Conservation (phyloP, 108 stramenopile species). For the Discostella stelligeroides region DNA sequence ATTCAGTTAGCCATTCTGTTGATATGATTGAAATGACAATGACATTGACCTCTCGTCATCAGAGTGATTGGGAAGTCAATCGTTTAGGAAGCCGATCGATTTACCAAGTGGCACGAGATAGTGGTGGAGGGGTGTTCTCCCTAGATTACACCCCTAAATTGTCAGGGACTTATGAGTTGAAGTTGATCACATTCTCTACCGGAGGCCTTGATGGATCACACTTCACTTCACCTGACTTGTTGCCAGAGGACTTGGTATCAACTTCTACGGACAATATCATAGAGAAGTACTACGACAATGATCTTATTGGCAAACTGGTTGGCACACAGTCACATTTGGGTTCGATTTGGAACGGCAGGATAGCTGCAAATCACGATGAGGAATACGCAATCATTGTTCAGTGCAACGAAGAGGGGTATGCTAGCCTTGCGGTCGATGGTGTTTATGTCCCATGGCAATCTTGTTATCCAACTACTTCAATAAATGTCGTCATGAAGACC, state of each 20-base stretch:
- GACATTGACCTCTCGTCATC: conserved; percentile 7
- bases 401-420: conserved; percentile 20
- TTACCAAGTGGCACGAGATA: conserved; percentile 9
- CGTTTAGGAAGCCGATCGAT: not conserved
- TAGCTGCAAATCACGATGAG: conserved; percentile 19
- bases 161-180: conserved; percentile 18
- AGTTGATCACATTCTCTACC: conserved; percentile 7
- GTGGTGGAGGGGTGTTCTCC: conserved; percentile 11
- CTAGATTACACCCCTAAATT: conserved; percentile 9
- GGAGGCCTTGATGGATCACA: conserved; percentile 19
- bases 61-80: not conserved
- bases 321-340: conserved; percentile 8
- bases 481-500: conserved; percentile 4
- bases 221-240: conserved; percentile 26
- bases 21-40: conserved; percentile 18
- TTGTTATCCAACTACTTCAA: conserved; percentile 13
- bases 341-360: conserved; percentile 21
- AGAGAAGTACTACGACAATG: conserved; percentile 13
- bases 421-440: conserved; percentile 20
- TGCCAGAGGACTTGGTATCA: conserved; percentile 10
- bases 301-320: conserved; percentile 3
- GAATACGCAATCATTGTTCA: conserved; percentile 14
- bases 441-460: conserved; percentile 18
- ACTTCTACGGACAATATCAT: conserved; percentile 12
- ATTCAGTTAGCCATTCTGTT: conserved; percentile 7